Conservation (phyloP, 495 filamentous ascomycete species). For the Lophium mytilinum region DNA sequence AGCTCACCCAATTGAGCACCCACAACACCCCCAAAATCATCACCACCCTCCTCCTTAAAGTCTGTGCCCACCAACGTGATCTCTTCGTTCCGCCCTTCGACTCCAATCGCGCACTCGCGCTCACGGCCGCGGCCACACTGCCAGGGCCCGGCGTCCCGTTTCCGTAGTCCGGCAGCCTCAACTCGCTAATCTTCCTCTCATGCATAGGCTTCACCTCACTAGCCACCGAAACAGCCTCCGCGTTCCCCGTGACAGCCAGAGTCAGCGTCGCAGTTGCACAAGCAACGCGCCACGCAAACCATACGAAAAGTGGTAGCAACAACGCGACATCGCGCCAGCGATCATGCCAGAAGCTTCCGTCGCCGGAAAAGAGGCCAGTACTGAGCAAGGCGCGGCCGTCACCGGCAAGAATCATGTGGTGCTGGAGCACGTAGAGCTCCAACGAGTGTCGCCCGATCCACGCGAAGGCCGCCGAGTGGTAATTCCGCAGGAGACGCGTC, state of each 20-base stretch:
- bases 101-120: not conserved
- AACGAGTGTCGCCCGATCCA: slow-evolving; percentile 49
- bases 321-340: slow-evolving; percentile 20
- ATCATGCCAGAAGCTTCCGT: slow-evolving; percentile 15
- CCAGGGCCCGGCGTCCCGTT: not conserved
- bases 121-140: not conserved
- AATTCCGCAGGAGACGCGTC: slow-evolving; percentile 33
- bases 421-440: slow-evolving; percentile 53
- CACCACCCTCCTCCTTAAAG: not conserved
- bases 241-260: slow-evolving; percentile 1
- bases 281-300: slow-evolving; percentile 1
- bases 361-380: slow-evolving; percentile 36
- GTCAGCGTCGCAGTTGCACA: slow-evolving; percentile 8
- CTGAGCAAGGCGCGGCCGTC: slow-evolving; percentile 48
- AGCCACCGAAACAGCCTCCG: not conserved
- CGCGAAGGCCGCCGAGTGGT: slow-evolving; percentile 41
- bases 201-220: not conserved
- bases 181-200: not conserved
- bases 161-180: slow-evolving; percentile 1
- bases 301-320: slow-evolving; percentile 21
- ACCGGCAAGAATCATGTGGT: slow-evolving; percentile 56
- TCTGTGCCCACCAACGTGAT: not conserved
- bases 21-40: not conserved
- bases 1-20: not conserved
- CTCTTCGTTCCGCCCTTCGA: not conserved